A percentile compares a stretch with the other conserved stretches of the same genome.
These are phyloP conservation scores for Brassica rapa DNA, from an alignment of 345 rosid genomes.

Conservation along the genomic window DNA sequence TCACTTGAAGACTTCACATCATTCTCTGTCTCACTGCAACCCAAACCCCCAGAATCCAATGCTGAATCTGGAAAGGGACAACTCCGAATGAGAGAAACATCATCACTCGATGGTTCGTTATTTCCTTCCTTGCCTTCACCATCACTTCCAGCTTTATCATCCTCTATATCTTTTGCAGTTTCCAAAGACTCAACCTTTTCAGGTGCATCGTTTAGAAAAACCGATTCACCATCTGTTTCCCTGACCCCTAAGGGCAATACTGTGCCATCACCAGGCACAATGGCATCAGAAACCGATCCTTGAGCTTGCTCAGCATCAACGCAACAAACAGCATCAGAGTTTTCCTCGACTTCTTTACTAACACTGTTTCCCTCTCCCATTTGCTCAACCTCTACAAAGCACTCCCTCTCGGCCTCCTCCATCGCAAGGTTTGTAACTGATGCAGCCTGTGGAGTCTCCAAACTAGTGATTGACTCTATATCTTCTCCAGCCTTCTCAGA, in stretches of 20 bases:
- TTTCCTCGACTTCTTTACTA: slow-evolving; percentile 9
- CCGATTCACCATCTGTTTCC: slow-evolving; percentile 17
- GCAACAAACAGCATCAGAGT: slow-evolving; percentile 17
- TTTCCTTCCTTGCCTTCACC: slow-evolving; percentile 31
- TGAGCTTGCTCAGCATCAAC: slow-evolving; percentile 9
- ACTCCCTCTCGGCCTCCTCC: neutral
- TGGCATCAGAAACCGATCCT: neutral
- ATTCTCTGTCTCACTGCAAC: slow-evolving; percentile 27
- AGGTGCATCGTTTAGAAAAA: slow-evolving; percentile 20
- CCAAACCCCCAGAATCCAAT: slow-evolving; percentile 16
- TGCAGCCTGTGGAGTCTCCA: slow-evolving; percentile 23
- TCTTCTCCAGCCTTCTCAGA: slow-evolving; percentile 15
- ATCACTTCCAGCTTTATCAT: slow-evolving; percentile 15
- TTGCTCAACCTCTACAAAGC: slow-evolving; percentile 25
- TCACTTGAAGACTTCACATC: slow-evolving; percentile 27
- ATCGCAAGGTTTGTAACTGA: slow-evolving; percentile 16
- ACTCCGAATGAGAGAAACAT: slow-evolving; percentile 21
- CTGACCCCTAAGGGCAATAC: neutral
- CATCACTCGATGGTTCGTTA: slow-evolving; percentile 20
- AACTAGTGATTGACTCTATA: slow-evolving; percentile 7
- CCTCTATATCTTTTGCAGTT: neutral
- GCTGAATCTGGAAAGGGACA: slow-evolving; percentile 25
- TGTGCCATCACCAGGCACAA: slow-evolving; percentile 21
- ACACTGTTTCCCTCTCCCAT: slow-evolving; percentile 18
- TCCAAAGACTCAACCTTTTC: slow-evolving; percentile 15